Evolutionary conservation across 2,329 filamentous ascomycete genomes (phyloP), one percentile per base, ranked within the genome.

Genomic region (Aspergillus quadrilineatus): DNA sequence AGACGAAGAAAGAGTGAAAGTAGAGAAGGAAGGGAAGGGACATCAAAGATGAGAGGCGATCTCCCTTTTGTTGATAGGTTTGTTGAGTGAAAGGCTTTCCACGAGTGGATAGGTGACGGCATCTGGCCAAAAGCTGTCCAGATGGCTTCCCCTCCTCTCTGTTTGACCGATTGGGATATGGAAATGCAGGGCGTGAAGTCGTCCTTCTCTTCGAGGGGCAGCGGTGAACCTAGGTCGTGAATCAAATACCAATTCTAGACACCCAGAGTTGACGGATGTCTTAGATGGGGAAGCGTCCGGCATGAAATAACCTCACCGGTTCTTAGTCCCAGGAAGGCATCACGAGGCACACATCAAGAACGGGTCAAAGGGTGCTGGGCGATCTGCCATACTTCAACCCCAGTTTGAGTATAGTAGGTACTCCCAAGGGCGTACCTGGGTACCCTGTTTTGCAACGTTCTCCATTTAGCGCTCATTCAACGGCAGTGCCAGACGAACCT

Each of bases 31-130:
- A 57, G 53, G 48, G 49, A 53, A 58, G 49, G 54, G 29, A 32
- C 45, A 54, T 53, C 36, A 46, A 50, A 57, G 57, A 61, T 56
- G 53, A 64, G 50, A 58, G 50, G 37, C 44, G 47, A 60, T 60
- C 39, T 45, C 29, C 30, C 41, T 65, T 67, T 69, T 70, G 63
- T 67, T 53, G 53, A 52, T 47, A 57, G 57, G 56, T 60, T 64
- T 63, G 58, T 59, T 61, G 49, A 48, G 58, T 44, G 56, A 44
- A 48, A 45, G 48, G 48, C 43, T 39, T 34, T 52, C 50, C 57
- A 30, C 42, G 50, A 60, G 62, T 65, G 63, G 62, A 58, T 61
- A 59, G 50, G 53, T 61, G 60, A 63, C 61, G 60, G 59, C 55
- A 58, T 59, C 56, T 63, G 58, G 57, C 49, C 45, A 58, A 55